Percentiles rank a stretch among this genome's conserved stretches.
These are phyloP conservation scores for Fomitopsis palustris DNA, from an alignment of 1,284 basidiomycete genomes.

Conservation along the genomic window DNA sequence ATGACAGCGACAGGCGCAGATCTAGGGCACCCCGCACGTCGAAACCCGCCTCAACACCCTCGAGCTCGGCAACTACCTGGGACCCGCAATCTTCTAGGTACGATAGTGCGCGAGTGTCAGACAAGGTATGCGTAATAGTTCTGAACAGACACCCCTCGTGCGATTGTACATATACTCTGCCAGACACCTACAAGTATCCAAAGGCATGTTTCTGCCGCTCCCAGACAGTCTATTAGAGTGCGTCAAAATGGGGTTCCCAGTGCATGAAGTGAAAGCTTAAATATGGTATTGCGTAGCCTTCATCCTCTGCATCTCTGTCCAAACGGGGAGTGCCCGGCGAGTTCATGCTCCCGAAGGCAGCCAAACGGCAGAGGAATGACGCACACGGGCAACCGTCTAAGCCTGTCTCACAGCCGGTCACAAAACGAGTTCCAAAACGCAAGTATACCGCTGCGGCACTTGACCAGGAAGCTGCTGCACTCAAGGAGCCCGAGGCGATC, in stretches of 20 bases:
- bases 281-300: background rate
- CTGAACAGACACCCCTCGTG: background rate
- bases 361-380: slow-evolving; percentile 1
- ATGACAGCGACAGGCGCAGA: background rate
- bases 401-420: background rate
- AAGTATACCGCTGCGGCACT: too few relatives aligned
- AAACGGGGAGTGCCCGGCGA: background rate
- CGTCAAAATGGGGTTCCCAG: background rate
- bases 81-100: background rate
- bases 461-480: background rate
- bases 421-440: background rate
- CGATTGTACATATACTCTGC: background rate
- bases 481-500: background rate
- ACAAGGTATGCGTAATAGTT: background rate
- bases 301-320: background rate
- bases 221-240: background rate
- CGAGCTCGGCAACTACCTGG: background rate
- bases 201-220: background rate
- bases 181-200: background rate
- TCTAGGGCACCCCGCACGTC: background rate
- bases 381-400: background rate
- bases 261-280: too few relatives aligned
- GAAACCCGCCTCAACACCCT: background rate
- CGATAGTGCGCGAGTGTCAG: background rate
- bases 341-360: background rate